These are phyloP conservation scores for Fraxinus albicans DNA, from an alignment of 305 asterid species.

Conservation along the genomic window DNA sequence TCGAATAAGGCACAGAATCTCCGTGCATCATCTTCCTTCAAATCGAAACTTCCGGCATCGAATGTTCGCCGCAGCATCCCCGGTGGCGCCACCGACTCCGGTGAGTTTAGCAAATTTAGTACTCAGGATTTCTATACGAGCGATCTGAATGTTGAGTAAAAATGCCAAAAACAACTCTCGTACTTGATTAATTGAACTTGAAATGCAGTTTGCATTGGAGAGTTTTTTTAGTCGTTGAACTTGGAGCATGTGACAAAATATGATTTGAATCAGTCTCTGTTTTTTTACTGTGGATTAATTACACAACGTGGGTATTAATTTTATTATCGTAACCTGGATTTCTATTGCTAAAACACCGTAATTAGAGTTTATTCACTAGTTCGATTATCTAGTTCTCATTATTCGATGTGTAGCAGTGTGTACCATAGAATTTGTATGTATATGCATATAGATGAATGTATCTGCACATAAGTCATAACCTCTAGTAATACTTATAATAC, in stretches of 20 bases:
- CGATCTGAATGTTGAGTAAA: slow-evolving; percentile 37
- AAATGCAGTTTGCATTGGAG: slow-evolving; percentile 2
- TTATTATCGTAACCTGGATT: not conserved
- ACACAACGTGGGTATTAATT: not conserved
- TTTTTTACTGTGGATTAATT: slow-evolving; percentile 3
- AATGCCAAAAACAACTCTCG: slow-evolving; percentile 10
- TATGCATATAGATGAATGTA: not conserved
- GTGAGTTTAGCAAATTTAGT: slow-evolving; percentile 39
- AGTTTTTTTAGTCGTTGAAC: not conserved
- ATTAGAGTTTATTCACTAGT: not conserved
- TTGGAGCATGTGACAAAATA: slow-evolving; percentile 9
- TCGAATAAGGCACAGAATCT: slow-evolving; percentile 54
- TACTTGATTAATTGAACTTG: slow-evolving; percentile 21
- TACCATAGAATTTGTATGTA: not conserved
- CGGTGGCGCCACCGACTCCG: slow-evolving; percentile 50
- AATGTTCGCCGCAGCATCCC: slow-evolving; percentile 73
- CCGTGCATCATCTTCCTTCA: slow-evolving; percentile 75
- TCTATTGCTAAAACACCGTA: not conserved
- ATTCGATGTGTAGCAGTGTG: slow-evolving; percentile 2
- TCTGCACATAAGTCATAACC: not conserved
- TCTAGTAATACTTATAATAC: not conserved
- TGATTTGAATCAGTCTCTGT: slow-evolving; percentile 15
- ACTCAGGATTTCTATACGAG: slow-evolving; percentile 6
- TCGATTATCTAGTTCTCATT: not conserved
- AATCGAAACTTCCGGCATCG: slow-evolving; percentile 67